phyloP scores from a whole-genome alignment of 306 rosid genomes.

The Urtica urens region DNA sequence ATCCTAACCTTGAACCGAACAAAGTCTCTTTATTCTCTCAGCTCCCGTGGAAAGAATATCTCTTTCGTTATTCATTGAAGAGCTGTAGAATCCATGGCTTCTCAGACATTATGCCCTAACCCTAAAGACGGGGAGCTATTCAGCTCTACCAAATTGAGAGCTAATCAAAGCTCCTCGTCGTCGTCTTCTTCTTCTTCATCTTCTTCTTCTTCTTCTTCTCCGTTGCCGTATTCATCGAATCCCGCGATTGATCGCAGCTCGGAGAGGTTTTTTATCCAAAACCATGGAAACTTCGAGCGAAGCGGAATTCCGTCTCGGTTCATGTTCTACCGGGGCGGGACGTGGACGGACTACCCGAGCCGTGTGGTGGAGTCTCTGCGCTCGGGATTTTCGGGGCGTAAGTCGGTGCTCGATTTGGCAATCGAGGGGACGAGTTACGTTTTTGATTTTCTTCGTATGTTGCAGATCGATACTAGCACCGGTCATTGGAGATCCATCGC shows the following conservation, averaged over 20 bases:
- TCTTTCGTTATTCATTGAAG: not conserved
- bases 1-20: not conserved
- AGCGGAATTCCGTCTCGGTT: conserved; percentile 33
- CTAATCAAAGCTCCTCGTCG: conserved; percentile 4
- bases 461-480: conserved; percentile 29
- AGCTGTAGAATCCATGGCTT: conserved; percentile 34
- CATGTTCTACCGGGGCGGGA: conserved; percentile 35
- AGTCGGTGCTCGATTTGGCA: conserved; percentile 16
- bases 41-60: conserved; percentile 1
- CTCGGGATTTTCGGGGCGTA: conserved; percentile 25
- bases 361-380: conserved; percentile 21
- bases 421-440: conserved; percentile 27
- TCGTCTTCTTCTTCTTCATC: not conserved
- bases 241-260: conserved; percentile 7
- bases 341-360: conserved; percentile 36
- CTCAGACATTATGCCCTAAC: not conserved
- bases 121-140: conserved; percentile 1
- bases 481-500: conserved; percentile 45
- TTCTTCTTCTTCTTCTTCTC: not conserved
- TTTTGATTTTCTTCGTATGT: conserved; percentile 47
- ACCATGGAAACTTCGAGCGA: conserved; percentile 23
- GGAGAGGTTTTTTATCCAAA: conserved; percentile 14
- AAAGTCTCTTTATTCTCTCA: conserved; percentile 18
- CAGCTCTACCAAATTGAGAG: conserved; percentile 16
- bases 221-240: conserved; percentile 1